Percentiles rank a stretch among this genome's conserved stretches.
Conservation (phyloP, 2,329 filamentous ascomycete species). For the Orbilia ellipsospora region DNA sequence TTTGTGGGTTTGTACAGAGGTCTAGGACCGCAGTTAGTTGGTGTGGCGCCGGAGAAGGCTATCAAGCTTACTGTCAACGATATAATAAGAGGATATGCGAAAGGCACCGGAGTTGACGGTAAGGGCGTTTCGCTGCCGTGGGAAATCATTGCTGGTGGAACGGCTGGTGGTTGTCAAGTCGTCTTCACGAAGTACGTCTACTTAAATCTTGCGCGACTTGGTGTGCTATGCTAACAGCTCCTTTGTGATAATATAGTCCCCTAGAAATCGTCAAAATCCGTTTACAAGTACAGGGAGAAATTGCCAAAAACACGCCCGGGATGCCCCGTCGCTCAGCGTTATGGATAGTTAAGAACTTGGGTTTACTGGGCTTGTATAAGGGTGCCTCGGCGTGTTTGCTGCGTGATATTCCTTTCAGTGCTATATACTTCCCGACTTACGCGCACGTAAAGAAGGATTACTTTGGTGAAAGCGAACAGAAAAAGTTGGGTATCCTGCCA, state of each 20-base stretch:
- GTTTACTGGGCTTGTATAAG: slow-evolving; percentile 95
- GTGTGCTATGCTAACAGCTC: background rate
- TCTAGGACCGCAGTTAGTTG: slow-evolving; percentile 92
- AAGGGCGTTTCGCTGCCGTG: slow-evolving; percentile 72
- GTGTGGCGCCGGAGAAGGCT: slow-evolving; percentile 98
- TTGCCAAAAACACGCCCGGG: slow-evolving; percentile 85
- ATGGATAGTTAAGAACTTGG: slow-evolving; percentile 97
- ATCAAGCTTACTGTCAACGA: slow-evolving; percentile 99
- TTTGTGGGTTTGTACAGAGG: slow-evolving; percentile 91
- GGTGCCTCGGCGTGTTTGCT: slow-evolving; percentile 93
- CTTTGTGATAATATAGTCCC: slow-evolving; percentile 73
- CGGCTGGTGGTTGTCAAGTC: slow-evolving; percentile 93
- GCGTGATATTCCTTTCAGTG: slow-evolving; percentile 96
- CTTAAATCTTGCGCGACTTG: background rate
- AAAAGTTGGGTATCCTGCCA: slow-evolving; percentile 90
- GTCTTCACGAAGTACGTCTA: slow-evolving; percentile 69
- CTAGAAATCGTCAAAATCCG: slow-evolving; percentile 99
- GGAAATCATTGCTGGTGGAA: slow-evolving; percentile 88
- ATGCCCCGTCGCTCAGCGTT: slow-evolving; percentile 86
- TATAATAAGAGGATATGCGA: slow-evolving; percentile 79
- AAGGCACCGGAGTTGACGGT: slow-evolving; percentile 65
- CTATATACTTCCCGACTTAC: slow-evolving; percentile 98
- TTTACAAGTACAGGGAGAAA: slow-evolving; percentile 95
- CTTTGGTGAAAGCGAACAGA: slow-evolving; percentile 83
- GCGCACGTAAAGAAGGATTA: slow-evolving; percentile 91